Conservation (phyloP, 2,329 filamentous ascomycete species). For the Rugonectria rugulosa region DNA sequence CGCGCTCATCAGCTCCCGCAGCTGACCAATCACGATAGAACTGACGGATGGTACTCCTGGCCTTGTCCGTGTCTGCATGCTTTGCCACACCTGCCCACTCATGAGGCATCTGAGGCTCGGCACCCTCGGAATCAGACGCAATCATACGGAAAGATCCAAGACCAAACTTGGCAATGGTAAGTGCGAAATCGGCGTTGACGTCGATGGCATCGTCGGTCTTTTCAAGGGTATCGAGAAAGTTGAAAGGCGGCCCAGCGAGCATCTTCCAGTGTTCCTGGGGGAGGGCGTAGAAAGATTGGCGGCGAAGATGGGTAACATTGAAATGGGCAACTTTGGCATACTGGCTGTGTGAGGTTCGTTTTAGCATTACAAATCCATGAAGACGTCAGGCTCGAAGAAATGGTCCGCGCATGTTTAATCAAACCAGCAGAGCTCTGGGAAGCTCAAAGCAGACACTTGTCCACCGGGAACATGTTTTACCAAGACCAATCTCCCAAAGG, state of each 20-base stretch:
- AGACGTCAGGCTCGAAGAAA: not conserved
- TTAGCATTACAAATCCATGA: constrained; percentile 24
- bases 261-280: constrained; percentile 85
- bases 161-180: constrained; percentile 76
- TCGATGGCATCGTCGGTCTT: constrained; percentile 89
- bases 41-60: constrained; percentile 88
- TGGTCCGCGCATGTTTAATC: not conserved
- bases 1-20: constrained; percentile 76
- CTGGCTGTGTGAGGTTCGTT: constrained; percentile 62
- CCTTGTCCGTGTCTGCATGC: constrained; percentile 83
- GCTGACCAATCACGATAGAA: constrained; percentile 95
- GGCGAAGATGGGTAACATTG: constrained; percentile 88
- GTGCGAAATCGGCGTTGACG: constrained; percentile 82
- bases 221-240: constrained; percentile 79
- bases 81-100: constrained; percentile 78
- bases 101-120: constrained; percentile 57
- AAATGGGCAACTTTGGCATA: constrained; percentile 87
- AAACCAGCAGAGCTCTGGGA: constrained; percentile 14
- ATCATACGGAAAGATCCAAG: constrained; percentile 71
- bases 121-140: constrained; percentile 44
- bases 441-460: not conserved
- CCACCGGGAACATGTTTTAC: constrained; percentile 4
- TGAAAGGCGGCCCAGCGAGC: constrained; percentile 82
- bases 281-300: constrained; percentile 92
- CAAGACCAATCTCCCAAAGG: not conserved